Conservation (phyloP, 2,329 filamentous ascomycete genomes). For the Sphaerulina populicola region DNA sequence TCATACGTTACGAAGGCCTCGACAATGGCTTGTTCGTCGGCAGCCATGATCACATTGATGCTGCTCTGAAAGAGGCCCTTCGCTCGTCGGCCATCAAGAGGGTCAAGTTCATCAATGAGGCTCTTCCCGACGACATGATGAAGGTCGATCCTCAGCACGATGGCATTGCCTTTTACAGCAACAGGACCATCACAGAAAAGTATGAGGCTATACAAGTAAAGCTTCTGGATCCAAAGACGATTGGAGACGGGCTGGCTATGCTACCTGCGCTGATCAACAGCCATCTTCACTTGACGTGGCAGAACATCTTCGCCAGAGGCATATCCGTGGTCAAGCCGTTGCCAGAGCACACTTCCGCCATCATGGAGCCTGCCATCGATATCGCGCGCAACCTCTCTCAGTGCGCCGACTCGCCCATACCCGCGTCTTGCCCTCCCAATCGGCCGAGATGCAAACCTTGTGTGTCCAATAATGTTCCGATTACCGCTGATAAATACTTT, state of each 20-base stretch:
- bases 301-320: constrained; percentile 66
- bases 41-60: constrained; percentile 45
- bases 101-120: constrained; percentile 56
- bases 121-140: constrained; percentile 54
- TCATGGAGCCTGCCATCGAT: constrained; percentile 61
- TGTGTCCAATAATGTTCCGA: constrained; percentile 54
- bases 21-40: constrained; percentile 67
- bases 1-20: constrained; percentile 67
- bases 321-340: constrained; percentile 75
- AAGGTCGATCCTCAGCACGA: constrained; percentile 55
- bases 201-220: constrained; percentile 62
- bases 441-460: constrained; percentile 65
- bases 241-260: constrained; percentile 51
- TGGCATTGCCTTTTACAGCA: constrained; percentile 70
- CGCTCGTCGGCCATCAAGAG: constrained; percentile 47
- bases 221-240: constrained; percentile 46
- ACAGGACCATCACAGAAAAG: constrained; percentile 51
- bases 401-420: constrained; percentile 66
- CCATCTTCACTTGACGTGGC: constrained; percentile 80
- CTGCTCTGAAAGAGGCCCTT: constrained; percentile 37
- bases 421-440: constrained; percentile 77
- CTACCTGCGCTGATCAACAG: constrained; percentile 71
- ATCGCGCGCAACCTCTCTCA: constrained; percentile 67
- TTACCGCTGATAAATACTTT: constrained; percentile 60
- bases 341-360: constrained; percentile 62